Conservation (phyloP, 352 stramenopile species). For the Phytophthora cryptogea region DNA sequence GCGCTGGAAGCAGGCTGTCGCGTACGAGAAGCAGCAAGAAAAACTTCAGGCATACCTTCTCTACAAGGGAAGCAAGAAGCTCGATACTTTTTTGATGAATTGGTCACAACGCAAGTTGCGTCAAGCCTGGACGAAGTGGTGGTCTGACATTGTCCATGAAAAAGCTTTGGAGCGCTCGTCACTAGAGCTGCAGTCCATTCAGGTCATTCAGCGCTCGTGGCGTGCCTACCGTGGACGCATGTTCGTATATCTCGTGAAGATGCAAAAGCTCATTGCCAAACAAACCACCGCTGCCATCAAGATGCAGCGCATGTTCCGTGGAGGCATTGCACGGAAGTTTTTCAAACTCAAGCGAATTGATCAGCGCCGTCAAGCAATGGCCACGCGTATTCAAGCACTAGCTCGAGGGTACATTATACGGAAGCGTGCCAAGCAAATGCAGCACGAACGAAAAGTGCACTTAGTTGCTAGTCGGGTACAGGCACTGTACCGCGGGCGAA, state of each 20-base stretch:
- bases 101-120: conserved; percentile 71
- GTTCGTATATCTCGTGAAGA: conserved; percentile 53
- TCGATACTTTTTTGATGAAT: conserved; percentile 71
- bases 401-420: conserved; percentile 48
- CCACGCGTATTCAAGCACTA: conserved; percentile 56
- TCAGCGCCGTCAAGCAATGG: conserved; percentile 44
- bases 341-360: conserved; percentile 58
- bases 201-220: conserved; percentile 65
- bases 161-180: conserved; percentile 56
- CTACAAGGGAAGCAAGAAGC: conserved; percentile 81
- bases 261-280: conserved; percentile 41
- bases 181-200: conserved; percentile 56
- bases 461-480: conserved; percentile 60
- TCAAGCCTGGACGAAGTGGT: conserved; percentile 76
- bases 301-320: conserved; percentile 69
- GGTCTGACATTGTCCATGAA: conserved; percentile 48
- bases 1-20: conserved; percentile 57
- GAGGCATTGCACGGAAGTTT: conserved; percentile 63
- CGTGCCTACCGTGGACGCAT: conserved; percentile 49
- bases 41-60: conserved; percentile 73
- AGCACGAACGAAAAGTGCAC: conserved; percentile 32
- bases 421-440: conserved; percentile 23
- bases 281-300: conserved; percentile 50
- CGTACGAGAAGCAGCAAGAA: conserved; percentile 71
- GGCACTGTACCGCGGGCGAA: conserved; percentile 58